Percentiles rank a stretch among this genome's conserved stretches.
phyloP scores from a whole-genome alignment of 495 filamentous ascomycete genomes.

The Lepraria neglecta region DNA sequence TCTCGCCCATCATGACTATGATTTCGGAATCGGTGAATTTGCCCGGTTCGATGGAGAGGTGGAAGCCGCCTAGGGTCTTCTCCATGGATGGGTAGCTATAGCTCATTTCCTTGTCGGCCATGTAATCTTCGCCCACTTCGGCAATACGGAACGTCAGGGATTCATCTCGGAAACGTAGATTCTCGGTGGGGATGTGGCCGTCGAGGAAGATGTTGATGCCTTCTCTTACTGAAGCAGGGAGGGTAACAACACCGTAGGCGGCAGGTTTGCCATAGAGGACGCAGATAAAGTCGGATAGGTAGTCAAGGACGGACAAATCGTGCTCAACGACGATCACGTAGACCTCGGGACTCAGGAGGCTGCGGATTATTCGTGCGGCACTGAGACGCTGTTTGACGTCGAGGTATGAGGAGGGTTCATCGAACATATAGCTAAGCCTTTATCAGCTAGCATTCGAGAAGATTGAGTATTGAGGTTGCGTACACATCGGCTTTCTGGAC shows the following conservation, averaged over 20 bases:
- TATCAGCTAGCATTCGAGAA: slow-evolving; percentile 21
- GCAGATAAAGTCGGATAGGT: slow-evolving; percentile 96
- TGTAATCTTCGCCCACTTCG: slow-evolving; percentile 85
- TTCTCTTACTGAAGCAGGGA: slow-evolving; percentile 92
- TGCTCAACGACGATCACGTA: slow-evolving; percentile 99
- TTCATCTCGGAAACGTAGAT: slow-evolving; percentile 95
- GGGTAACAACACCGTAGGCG: slow-evolving; percentile 95
- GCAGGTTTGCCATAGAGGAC: slow-evolving; percentile 93
- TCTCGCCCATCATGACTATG: slow-evolving; percentile 99
- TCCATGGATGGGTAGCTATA: slow-evolving; percentile 87
- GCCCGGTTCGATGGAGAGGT: slow-evolving; percentile 72
- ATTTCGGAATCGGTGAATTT: slow-evolving; percentile 97
- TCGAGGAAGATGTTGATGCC: slow-evolving; percentile 99
- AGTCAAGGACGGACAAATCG: slow-evolving; percentile 95
- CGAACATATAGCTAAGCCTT: slow-evolving; percentile 81
- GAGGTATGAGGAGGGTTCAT: slow-evolving; percentile 95
- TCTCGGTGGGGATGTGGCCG: slow-evolving; percentile 95
- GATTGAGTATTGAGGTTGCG: slow-evolving; percentile 26
- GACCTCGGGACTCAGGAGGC: slow-evolving; percentile 76
- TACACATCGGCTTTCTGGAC: slow-evolving; percentile 95
- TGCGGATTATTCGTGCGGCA: slow-evolving; percentile 85
- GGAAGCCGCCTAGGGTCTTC: slow-evolving; percentile 88
- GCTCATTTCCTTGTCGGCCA: slow-evolving; percentile 74
- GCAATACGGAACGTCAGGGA: slow-evolving; percentile 93
- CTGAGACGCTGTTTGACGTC: slow-evolving; percentile 97